These are phyloP conservation scores for Kockovaella imperatae DNA, from an alignment of 768 basidiomycete genomes.

Conservation along the genomic window DNA sequence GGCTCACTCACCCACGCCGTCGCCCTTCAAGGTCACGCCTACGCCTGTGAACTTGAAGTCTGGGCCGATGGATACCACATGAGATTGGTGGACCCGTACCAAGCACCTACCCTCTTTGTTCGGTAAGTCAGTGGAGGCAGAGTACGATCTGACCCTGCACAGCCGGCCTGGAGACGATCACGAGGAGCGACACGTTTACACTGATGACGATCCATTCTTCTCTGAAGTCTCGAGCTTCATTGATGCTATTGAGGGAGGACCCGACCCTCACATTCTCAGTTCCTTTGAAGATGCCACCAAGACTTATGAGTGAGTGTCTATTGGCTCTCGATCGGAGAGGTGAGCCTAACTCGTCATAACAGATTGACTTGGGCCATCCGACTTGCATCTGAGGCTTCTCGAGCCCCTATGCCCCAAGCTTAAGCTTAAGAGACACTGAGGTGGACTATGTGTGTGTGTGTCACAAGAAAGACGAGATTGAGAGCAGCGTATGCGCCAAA, in stretches of 20 bases:
- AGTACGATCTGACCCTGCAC: conserved; percentile 27
- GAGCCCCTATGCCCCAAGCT: conserved; percentile 11
- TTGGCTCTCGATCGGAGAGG: too few relatives aligned
- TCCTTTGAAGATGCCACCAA: conserved; percentile 78
- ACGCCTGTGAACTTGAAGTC: conserved; percentile 89
- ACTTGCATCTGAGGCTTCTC: conserved; percentile 39
- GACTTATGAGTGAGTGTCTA: conserved; percentile 60
- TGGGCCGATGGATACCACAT: conserved; percentile 81
- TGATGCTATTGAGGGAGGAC: conserved; percentile 77
- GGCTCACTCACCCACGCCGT: conserved; percentile 85
- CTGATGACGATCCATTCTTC: conserved; percentile 51
- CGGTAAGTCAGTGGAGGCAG: conserved; percentile 46
- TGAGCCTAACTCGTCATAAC: neutral
- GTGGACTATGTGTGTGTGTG: too few relatives aligned
- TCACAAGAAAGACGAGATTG: too few relatives aligned
- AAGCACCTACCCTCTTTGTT: conserved; percentile 76
- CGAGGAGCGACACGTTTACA: conserved; percentile 42
- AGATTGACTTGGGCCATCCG: conserved; percentile 84
- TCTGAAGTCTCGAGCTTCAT: conserved; percentile 85
- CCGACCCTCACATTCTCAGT: conserved; percentile 72
- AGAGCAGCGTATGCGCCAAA: too few relatives aligned
- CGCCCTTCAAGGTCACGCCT: conserved; percentile 83
- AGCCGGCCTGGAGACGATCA: conserved; percentile 43
- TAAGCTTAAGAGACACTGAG: too few relatives aligned
- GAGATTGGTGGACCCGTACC: conserved; percentile 69